Percentiles rank a stretch among this genome's conserved stretches.
Conservation (phyloP, 1,284 basidiomycete genomes). For the Ceratobasidium sp. region DNA sequence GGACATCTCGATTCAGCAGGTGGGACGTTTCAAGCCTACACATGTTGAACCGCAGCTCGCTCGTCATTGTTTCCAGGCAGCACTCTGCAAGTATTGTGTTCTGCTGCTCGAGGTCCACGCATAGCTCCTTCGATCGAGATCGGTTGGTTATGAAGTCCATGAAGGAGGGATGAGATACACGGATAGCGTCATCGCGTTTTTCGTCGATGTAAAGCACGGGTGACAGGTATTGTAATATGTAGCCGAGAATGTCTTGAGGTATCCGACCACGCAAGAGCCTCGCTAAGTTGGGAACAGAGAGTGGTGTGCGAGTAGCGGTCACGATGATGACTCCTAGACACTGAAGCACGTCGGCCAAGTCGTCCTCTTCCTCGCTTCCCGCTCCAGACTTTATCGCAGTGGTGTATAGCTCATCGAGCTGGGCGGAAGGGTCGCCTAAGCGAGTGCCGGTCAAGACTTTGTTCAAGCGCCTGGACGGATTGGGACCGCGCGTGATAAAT, state of each 20-base stretch:
- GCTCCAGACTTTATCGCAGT: slow-evolving; percentile 12
- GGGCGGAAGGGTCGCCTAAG: neutral
- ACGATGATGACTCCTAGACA: slow-evolving; percentile 35
- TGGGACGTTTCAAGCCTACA: slow-evolving; percentile 23
- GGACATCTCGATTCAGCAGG: slow-evolving; percentile 15
- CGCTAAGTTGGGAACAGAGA: slow-evolving; percentile 10
- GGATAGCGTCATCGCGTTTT: neutral
- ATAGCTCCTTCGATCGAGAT: slow-evolving; percentile 20
- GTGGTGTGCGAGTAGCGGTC: slow-evolving; percentile 15
- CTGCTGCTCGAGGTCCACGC: slow-evolving; percentile 14
- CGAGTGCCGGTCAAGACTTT: neutral
- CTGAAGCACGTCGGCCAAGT: neutral
- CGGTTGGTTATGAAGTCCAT: slow-evolving; percentile 34
- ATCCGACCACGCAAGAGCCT: slow-evolving; percentile 8
- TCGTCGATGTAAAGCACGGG: slow-evolving; percentile 37
- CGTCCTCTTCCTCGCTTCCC: neutral
- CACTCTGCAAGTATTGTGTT: slow-evolving; percentile 21
- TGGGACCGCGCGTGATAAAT: slow-evolving; percentile 4
- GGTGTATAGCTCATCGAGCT: slow-evolving; percentile 17
- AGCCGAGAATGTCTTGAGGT: neutral
- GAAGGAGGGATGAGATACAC: slow-evolving; percentile 45
- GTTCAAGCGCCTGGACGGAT: neutral
- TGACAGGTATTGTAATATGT: slow-evolving; percentile 8
- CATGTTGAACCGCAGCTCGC: slow-evolving; percentile 18
- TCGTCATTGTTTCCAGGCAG: slow-evolving; percentile 21